Base-by-base conservation (phyloP, 1,284 basidiomycete species). In the Earliella scabrosa region DNA sequence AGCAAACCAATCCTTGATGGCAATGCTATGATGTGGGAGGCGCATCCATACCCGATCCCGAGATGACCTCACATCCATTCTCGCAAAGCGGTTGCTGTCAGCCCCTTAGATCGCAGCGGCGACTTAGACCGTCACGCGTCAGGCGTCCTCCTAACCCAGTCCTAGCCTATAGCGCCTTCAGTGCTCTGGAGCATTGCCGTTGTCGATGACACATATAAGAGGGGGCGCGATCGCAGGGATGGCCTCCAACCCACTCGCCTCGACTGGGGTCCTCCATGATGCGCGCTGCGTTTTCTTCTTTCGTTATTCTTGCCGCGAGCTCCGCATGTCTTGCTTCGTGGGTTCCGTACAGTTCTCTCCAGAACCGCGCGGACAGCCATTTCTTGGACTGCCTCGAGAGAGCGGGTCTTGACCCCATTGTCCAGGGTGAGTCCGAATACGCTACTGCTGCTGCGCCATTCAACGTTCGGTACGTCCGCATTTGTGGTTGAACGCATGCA, bases 401-500 rank as follows among this genome's bases (percentile, higher is more conserved):
- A 4, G 54, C 54, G 8, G 43, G 47, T 3, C 36, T 55, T 14
- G 43, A 45, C 43, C 47, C 54, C 29, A 27, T 55, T 36, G 54
- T 55, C 21, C 34, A 55, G 43, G 36, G 48, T 21, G 48, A 55
- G 13, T 32, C 54, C 5, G 54, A 36, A 1, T 55, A 55, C 29
- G 36, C 54, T 13, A 41, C 47, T 6, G 54, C 50, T n/a, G 43
- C 48, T 16, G 35, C 36, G 6, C 43, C 54, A 7, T 55, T 55
- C 44, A 55, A 55, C 54, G 48, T 50, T 6, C 54, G 54, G 54
- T 55, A 36, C 31, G 48, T 41, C 10, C 31, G 16, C 34, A n/a
- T 21, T 18, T 38, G 35, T 38, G 29, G 35, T 8, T 14, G 14
- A 18, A 6, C 35, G 18, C 35, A 18, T 38, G 4, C 13, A 31